Evolutionary conservation across 2,329 filamentous ascomycete species (phyloP), one percentile per base, ranked within the genome.

Genomic region (Rhinocladiella similis): DNA sequence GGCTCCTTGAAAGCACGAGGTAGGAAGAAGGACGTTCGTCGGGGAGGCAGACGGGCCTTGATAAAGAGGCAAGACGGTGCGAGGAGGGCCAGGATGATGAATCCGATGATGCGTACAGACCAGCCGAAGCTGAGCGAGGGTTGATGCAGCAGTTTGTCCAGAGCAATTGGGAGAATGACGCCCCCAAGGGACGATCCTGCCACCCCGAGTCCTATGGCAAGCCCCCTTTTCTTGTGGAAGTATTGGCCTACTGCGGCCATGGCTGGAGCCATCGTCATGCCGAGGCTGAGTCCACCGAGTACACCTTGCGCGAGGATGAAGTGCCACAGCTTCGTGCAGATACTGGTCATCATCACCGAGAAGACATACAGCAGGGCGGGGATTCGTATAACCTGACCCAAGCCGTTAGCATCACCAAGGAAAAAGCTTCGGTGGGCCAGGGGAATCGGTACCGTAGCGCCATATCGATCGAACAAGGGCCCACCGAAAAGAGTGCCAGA

Each of bases 401-500:
- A n/a, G n/a, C n/a, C n/a, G n/a, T n/a, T n/a, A n/a, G n/a, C n/a
- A n/a, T n/a, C n/a, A n/a, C n/a, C n/a, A n/a, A n/a, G n/a, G n/a
- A n/a, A n/a, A n/a, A n/a, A n/a, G n/a, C n/a, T n/a, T n/a, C n/a
- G 13, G 36, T 16, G 25, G 13, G 6, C 9, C 41, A 20, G 16
- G 5, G 13, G 12, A 16, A 35, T 16, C 9, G 25, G 20, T 47
- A 16, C 59, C 60, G 10, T 66, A n/a, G 50, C 33, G 41, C 54
- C 54, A 45, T 39, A 56, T 62, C 75, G 73, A 68, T 97, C 92
- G 68, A 96, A 97, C 19, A 96, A 75, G 0, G 92, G 91, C 0
- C 92, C 92, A 49, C 93, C 85, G 64, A 94, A 90, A 27, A 96
- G 81, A 27, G 91, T 91, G 50, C 89, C 86, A 66, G 92, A 88